Evolutionary conservation across 257 asterid species (phyloP).

Genomic region (Nicotiana knightiana): DNA sequence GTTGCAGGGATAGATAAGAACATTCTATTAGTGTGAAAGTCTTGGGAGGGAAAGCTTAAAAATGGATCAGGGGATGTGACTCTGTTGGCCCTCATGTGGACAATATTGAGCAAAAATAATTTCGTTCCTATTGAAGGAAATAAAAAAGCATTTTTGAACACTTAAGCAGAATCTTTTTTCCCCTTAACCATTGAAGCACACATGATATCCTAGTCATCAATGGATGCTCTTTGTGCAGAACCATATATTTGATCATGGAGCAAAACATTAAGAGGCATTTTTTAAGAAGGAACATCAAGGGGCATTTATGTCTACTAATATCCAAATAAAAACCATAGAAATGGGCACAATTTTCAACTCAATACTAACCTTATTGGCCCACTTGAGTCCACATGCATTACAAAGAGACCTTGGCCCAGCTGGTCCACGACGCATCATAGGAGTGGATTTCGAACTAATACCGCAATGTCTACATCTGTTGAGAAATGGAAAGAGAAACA

Average conservation of each 20-base stretch:
- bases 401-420: conserved; percentile 90
- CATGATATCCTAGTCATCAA: conserved; percentile 1
- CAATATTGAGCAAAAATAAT: not conserved
- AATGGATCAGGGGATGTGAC: not conserved
- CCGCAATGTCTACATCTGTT: conserved; percentile 86
- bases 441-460: conserved; percentile 86
- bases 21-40: not conserved
- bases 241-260: not conserved
- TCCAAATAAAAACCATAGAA: not conserved
- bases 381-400: conserved; percentile 92
- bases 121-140: not conserved
- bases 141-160: not conserved
- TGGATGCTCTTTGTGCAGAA: not conserved
- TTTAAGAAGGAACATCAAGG: no score
- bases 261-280: not conserved
- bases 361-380: conserved; percentile 80
- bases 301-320: not conserved
- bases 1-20: not conserved
- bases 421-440: conserved; percentile 99
- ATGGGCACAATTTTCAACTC: not conserved
- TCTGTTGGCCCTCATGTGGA: not conserved
- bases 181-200: not conserved
- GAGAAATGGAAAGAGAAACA: conserved; percentile 8
- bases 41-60: not conserved
- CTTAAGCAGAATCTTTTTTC: not conserved